A percentile compares a stretch with the other conserved stretches of the same genome.
Evolutionary conservation across 2,329 filamentous ascomycete species (phyloP).

Genomic region (Alternaria ethzedia): DNA sequence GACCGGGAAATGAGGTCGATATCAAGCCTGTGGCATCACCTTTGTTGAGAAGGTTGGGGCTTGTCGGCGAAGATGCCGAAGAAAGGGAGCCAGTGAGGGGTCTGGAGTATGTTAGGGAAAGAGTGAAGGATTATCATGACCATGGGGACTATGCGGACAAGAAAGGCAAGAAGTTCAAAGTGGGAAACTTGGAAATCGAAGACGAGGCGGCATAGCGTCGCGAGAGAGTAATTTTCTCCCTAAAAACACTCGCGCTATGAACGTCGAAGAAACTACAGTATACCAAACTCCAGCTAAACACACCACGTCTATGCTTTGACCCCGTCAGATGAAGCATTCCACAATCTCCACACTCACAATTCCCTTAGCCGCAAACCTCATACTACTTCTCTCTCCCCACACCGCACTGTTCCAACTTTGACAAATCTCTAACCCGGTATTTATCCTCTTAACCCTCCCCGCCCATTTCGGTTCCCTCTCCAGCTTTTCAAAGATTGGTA

Average conservation of each 20-base stretch:
- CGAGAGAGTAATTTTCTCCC: neutral
- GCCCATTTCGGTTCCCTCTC: neutral
- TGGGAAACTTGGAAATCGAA: constrained; percentile 51
- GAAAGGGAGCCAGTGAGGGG: constrained; percentile 44
- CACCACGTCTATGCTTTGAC: neutral
- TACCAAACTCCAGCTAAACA: neutral
- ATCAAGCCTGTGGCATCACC: constrained; percentile 48
- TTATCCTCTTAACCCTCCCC: neutral
- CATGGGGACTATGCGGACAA: constrained; percentile 50
- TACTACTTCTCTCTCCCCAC: neutral
- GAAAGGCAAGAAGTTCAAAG: constrained; percentile 50
- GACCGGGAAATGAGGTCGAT: constrained; percentile 47
- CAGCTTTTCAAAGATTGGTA: neutral
- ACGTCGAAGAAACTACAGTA: neutral
- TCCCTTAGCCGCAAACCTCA: neutral
- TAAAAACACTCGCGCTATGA: neutral
- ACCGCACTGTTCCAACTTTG: neutral
- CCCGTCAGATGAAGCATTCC: neutral
- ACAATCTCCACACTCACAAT: neutral
- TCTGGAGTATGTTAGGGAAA: constrained; percentile 50
- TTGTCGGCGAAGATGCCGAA: constrained; percentile 27
- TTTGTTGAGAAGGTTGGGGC: constrained; percentile 39
- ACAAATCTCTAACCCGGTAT: neutral
- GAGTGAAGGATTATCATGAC: constrained; percentile 52
- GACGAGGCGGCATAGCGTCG: constrained; percentile 43